phyloP scores from a whole-genome alignment of 805 yeast species.

The Groenewaldozyma tartarivorans region DNA sequence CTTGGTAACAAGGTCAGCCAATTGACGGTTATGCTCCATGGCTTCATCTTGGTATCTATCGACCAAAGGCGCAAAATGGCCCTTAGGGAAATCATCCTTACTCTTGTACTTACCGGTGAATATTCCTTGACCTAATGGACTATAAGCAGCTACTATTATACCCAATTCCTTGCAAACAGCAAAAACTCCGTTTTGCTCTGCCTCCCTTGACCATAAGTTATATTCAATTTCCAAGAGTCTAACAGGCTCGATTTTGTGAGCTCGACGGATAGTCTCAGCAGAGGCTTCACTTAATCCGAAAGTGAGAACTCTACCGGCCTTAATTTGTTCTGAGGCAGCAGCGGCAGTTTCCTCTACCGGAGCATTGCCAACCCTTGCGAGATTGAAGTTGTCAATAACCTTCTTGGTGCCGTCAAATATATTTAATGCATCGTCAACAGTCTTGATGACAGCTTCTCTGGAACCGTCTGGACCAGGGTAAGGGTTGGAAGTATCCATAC shows the following conservation, averaged over 20 bases:
- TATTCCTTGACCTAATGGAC: slow-evolving; percentile 76
- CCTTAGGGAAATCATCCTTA: slow-evolving; percentile 40
- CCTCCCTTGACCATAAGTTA: slow-evolving; percentile 59
- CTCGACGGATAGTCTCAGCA: slow-evolving; percentile 50
- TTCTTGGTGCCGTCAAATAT: slow-evolving; percentile 18
- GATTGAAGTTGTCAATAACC: slow-evolving; percentile 48
- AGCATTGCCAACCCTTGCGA: slow-evolving; percentile 53
- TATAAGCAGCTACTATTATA: slow-evolving; percentile 68
- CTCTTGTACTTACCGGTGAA: slow-evolving; percentile 53
- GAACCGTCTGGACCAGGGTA: slow-evolving; percentile 28
- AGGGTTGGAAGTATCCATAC: slow-evolving; percentile 29
- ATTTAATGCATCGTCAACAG: slow-evolving; percentile 28
- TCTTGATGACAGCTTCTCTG: slow-evolving; percentile 38
- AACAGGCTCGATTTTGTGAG: slow-evolving; percentile 45
- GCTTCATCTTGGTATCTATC: slow-evolving; percentile 56
- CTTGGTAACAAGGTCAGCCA: slow-evolving; percentile 41
- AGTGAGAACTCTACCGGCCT: slow-evolving; percentile 57
- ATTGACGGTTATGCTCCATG: slow-evolving; percentile 40
- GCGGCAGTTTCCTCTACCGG: slow-evolving; percentile 52
- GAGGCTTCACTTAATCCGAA: slow-evolving; percentile 68
- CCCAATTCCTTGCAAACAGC: slow-evolving; percentile 45
- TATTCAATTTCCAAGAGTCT: slow-evolving; percentile 71
- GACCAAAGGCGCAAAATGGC: slow-evolving; percentile 42
- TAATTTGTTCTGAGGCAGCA: slow-evolving; percentile 44
- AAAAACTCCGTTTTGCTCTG: slow-evolving; percentile 53